Base-by-base conservation (phyloP, 2,329 filamentous ascomycete genomes). In the Trichoderma koningiopsis region DNA sequence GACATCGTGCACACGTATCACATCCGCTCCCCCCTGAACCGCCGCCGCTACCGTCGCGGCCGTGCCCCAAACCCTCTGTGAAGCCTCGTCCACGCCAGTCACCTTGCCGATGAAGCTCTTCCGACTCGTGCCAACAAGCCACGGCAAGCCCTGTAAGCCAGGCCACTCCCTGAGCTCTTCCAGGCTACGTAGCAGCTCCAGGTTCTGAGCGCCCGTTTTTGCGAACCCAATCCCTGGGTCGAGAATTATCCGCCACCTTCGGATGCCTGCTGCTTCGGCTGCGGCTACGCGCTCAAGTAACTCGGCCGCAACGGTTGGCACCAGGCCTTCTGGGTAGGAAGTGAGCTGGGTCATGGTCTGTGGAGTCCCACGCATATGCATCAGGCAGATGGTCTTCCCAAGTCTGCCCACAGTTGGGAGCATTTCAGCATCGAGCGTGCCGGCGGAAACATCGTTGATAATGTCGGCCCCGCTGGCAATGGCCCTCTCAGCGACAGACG, bases 181-280 rank as follows among this genome's bases (percentile, higher is more conserved):
- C 37, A 96, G 80, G 1, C 87, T 81, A 10, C 92, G 85, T 40
- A 99, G 82, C 2, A 99, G 82, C 74, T 93, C 89, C 2, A 97
- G 82, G 79, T 97, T 97, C 78, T 97, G 93, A 52, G 86, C 84
- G 66, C 86, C 84, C 0, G 88, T 90, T 83, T 99, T 99, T 68
- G 96, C 94, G 77, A 99, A 99, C 0, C 96, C 96, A 37, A 99
- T 87, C 0, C 96, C 96, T 0, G 96, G 96, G 77, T 99, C 96
- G 1, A 98, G 88, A 40, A 98, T 89, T 72, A 99, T 96, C 72
- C 95, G 92, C 96, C 96, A 99, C 60, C 94, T 90, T 4, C 92
- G 87, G 55, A 99, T 87, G 0, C 96, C 96, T 0, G 93, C 94
- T 16, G 83, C 85, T 79, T 96, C 86, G 27, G 96, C 96, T 2